These are phyloP conservation scores for Talaromyces pinophilus DNA, from an alignment of 2,329 filamentous ascomycete species.

Conservation along the genomic window DNA sequence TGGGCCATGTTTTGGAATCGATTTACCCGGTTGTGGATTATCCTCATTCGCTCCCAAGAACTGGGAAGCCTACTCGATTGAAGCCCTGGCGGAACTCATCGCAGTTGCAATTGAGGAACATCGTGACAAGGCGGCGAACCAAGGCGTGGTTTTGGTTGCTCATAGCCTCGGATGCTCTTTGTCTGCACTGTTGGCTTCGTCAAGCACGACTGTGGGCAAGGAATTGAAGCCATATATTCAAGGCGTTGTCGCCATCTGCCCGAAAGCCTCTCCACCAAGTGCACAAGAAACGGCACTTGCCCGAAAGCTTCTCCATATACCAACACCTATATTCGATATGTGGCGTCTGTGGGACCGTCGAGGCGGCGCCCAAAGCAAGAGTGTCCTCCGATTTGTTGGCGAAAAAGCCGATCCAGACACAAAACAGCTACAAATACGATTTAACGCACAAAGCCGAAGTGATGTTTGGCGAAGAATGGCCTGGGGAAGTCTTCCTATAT, in stretches of 20 bases:
- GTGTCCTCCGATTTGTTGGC: slow-evolving; percentile 71
- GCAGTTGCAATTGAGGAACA: slow-evolving; percentile 72
- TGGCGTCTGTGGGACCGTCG: slow-evolving; percentile 76
- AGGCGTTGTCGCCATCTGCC: slow-evolving; percentile 80
- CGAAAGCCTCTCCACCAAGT: slow-evolving; percentile 65
- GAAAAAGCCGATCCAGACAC: slow-evolving; percentile 44
- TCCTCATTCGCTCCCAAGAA: slow-evolving; percentile 70
- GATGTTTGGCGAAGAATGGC: slow-evolving; percentile 82
- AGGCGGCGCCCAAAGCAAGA: slow-evolving; percentile 75
- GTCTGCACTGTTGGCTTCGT: slow-evolving; percentile 68
- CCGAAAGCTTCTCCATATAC: slow-evolving; percentile 65
- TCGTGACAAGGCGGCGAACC: slow-evolving; percentile 63
- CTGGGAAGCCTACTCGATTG: slow-evolving; percentile 77
- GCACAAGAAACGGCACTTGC: slow-evolving; percentile 55
- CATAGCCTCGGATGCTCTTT: slow-evolving; percentile 90
- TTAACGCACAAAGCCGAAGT: slow-evolving; percentile 79
- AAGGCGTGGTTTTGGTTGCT: slow-evolving; percentile 76
- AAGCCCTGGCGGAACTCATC: slow-evolving; percentile 74
- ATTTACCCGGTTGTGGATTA: slow-evolving; percentile 84
- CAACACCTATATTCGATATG: slow-evolving; percentile 67
- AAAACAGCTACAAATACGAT: slow-evolving; percentile 46
- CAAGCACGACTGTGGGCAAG: slow-evolving; percentile 55
- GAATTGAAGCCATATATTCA: slow-evolving; percentile 65
- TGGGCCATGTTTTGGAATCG: slow-evolving; percentile 81
- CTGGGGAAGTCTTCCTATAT: slow-evolving; percentile 66